Evolutionary conservation across 1,284 basidiomycete species (phyloP).

Genomic region (Papiliotrema fonsecae): DNA sequence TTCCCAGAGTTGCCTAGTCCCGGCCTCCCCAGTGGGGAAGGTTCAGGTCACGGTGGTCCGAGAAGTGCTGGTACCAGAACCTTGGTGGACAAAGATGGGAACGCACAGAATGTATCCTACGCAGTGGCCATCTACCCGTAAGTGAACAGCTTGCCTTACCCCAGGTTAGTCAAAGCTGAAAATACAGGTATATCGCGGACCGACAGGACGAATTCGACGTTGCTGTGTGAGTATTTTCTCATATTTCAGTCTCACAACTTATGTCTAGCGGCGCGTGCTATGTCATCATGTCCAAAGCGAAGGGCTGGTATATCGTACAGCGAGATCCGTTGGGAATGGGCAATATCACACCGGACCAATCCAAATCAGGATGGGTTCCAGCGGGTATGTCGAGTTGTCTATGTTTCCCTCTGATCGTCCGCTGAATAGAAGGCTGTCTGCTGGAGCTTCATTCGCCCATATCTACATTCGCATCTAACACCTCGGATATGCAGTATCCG

Average conservation of each 20-base stretch:
- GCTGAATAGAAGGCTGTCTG: conserved; percentile 61
- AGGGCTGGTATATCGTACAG: conserved; percentile 99
- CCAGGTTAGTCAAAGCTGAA: not conserved
- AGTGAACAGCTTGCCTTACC: conserved; percentile 8
- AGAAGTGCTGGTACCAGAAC: conserved; percentile 13
- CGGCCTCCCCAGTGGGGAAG: conserved; percentile 25
- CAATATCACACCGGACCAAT: conserved; percentile 65
- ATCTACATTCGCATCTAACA: conserved; percentile 47
- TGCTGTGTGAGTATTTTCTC: conserved; percentile 64
- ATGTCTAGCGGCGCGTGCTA: conserved; percentile 73
- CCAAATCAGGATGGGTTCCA: conserved; percentile 80
- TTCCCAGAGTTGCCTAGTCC: conserved; percentile 45
- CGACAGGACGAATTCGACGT: conserved; percentile 98
- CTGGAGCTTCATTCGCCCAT: conserved; percentile 79
- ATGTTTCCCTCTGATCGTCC: not conserved
- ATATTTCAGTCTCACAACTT: not conserved
- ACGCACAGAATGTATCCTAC: conserved; percentile 44
- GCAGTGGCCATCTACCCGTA: conserved; percentile 52
- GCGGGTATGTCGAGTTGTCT: conserved; percentile 52
- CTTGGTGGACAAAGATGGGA: conserved; percentile 38
- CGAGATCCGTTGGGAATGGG: conserved; percentile 83
- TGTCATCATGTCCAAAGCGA: conserved; percentile 84
- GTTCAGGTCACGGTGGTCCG: conserved; percentile 4
- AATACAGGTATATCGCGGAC: conserved; percentile 85
- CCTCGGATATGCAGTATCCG: conserved; percentile 26